phyloP scores from a whole-genome alignment of 495 filamentous ascomycete species.

The Neurospora sp. region DNA sequence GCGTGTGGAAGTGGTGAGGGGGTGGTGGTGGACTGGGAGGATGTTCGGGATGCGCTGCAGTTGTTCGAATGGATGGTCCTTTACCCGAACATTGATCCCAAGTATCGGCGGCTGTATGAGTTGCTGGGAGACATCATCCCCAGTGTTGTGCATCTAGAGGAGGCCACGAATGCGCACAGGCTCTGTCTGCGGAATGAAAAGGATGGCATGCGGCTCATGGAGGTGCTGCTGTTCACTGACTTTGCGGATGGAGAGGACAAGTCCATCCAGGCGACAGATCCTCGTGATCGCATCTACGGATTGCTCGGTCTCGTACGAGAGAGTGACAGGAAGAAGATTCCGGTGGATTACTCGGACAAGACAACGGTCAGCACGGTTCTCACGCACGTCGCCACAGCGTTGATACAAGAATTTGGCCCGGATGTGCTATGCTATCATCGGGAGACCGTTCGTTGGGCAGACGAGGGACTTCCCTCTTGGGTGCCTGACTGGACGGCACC shows the following conservation, averaged over 20 bases:
- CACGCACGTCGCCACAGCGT: slow-evolving; percentile 44
- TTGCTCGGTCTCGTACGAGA: slow-evolving; percentile 10
- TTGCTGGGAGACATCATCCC: slow-evolving; percentile 1
- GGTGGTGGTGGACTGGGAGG: slow-evolving; percentile 2
- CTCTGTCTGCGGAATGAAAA: background rate
- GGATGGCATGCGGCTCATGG: slow-evolving; percentile 4
- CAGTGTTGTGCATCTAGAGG: slow-evolving; percentile 1
- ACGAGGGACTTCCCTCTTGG: slow-evolving; percentile 2
- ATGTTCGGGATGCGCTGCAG: background rate
- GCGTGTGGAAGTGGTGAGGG: background rate
- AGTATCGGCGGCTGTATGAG: background rate
- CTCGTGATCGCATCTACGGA: slow-evolving; percentile 17
- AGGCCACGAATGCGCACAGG: background rate
- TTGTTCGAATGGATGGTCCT: slow-evolving; percentile 6
- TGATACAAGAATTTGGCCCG: slow-evolving; percentile 3
- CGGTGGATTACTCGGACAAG: slow-evolving; percentile 10
- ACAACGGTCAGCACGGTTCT: slow-evolving; percentile 40
- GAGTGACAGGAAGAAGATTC: slow-evolving; percentile 1
- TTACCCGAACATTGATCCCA: background rate
- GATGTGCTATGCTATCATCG: slow-evolving; percentile 2
- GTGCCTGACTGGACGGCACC: slow-evolving; percentile 6
- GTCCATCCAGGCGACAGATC: slow-evolving; percentile 6
- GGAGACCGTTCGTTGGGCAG: background rate
- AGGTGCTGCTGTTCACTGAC: background rate
- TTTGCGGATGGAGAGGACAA: background rate